phyloP scores from a whole-genome alignment of 2,329 filamentous ascomycete genomes.

The Colletotrichum musicola region DNA sequence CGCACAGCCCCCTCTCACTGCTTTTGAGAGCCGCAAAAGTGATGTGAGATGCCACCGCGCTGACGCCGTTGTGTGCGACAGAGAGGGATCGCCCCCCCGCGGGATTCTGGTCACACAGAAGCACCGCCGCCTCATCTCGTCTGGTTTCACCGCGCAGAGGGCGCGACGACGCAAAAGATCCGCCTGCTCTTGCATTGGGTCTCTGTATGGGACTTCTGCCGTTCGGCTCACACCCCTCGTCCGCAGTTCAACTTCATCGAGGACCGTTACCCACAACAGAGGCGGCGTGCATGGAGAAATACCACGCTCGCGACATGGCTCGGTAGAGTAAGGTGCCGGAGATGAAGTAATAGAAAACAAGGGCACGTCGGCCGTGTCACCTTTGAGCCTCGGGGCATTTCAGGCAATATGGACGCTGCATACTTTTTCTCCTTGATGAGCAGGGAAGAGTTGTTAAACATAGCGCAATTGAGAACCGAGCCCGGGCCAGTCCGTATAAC shows the following conservation, averaged over 20 bases:
- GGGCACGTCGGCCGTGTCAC: background rate
- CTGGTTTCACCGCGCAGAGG: background rate
- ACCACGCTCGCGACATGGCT: background rate
- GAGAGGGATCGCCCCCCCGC: background rate
- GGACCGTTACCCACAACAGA: background rate
- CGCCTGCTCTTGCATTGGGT: background rate
- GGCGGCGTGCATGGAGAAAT: too few relatives aligned
- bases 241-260: background rate
- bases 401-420: background rate
- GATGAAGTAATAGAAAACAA: constrained; percentile 23
- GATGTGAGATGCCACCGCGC: constrained; percentile 3
- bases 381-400: background rate
- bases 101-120: constrained; percentile 4
- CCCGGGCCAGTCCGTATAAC: constrained; percentile 23
- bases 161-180: background rate
- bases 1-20: background rate
- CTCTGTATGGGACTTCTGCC: background rate
- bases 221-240: background rate
- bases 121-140: constrained; percentile 13
- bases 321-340: constrained; percentile 3
- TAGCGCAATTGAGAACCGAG: background rate
- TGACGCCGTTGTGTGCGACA: constrained; percentile 4
- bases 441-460: background rate
- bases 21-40: background rate
- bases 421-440: constrained; percentile 3